Conservation (phyloP, 1,139 yeast genomes). For the Lodderomyces theae region DNA sequence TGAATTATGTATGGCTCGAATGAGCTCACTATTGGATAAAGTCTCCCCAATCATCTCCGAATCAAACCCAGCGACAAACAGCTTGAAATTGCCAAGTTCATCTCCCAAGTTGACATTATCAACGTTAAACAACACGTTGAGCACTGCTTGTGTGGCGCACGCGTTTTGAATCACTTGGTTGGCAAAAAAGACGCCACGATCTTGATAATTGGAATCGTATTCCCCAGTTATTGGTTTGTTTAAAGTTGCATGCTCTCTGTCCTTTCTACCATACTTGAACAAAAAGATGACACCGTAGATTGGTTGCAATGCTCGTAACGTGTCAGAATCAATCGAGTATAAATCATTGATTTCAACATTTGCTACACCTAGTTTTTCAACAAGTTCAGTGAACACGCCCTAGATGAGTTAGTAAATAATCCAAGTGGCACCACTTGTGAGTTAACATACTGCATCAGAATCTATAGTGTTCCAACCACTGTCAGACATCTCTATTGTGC, state of each 20-base stretch:
- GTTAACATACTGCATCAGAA: constrained; percentile 56
- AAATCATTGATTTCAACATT: constrained; percentile 62
- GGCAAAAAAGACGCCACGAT: constrained; percentile 53
- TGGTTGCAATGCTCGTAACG: constrained; percentile 40
- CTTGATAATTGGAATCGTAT: constrained; percentile 40
- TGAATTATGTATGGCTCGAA: constrained; percentile 61
- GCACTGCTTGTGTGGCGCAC: constrained; percentile 77
- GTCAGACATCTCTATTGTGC: constrained; percentile 11
- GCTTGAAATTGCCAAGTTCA: constrained; percentile 47
- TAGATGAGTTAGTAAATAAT: constrained; percentile 19
- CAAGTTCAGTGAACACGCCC: constrained; percentile 70
- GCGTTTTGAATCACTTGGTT: constrained; percentile 68
- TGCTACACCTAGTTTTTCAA: constrained; percentile 55
- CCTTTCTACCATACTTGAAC: constrained; percentile 55
- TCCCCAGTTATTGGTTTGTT: constrained; percentile 43
- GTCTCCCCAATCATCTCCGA: constrained; percentile 62
- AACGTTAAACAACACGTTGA: constrained; percentile 50
- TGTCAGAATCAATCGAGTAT: constrained; percentile 50
- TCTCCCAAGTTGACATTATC: constrained; percentile 46
- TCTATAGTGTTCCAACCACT: constrained; percentile 68
- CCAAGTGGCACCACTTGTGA: background rate
- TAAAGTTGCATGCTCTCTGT: constrained; percentile 26
- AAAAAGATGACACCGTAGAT: constrained; percentile 62
- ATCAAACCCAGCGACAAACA: constrained; percentile 56
- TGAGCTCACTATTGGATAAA: constrained; percentile 58